phyloP scores from a whole-genome alignment of 1,139 yeast species.

The Debaryomyces fabryi region DNA sequence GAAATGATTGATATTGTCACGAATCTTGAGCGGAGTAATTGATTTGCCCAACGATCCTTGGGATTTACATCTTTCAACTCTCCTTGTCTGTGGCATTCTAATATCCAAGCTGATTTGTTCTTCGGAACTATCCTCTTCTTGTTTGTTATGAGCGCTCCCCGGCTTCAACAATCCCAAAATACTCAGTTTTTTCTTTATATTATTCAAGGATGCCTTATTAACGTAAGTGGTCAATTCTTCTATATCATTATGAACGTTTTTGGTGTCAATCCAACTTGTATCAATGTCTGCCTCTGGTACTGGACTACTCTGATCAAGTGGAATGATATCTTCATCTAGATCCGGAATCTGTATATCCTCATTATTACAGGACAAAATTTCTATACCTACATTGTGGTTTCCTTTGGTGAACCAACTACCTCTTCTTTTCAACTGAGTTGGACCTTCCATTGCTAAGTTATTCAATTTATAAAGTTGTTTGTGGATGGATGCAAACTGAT shows the following conservation, averaged over 20 bases:
- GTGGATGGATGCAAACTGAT: constrained; percentile 10
- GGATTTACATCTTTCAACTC: neutral
- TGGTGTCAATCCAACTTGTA: constrained; percentile 5
- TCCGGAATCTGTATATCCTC: neutral
- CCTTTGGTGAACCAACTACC: constrained; percentile 11
- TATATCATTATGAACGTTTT: constrained; percentile 3
- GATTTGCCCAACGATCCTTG: constrained; percentile 15
- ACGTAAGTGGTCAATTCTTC: neutral
- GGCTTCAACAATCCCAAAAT: neutral
- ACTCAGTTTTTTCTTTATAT: neutral
- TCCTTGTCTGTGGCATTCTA: neutral
- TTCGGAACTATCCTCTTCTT: neutral
- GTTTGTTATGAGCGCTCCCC: neutral
- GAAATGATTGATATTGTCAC: constrained; percentile 21
- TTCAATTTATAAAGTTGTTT: constrained; percentile 3
- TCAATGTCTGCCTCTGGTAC: constrained; percentile 6
- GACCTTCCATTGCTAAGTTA: constrained; percentile 3
- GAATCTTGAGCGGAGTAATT: constrained; percentile 22
- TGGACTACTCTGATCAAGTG: constrained; percentile 17
- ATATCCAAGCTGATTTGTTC: neutral
- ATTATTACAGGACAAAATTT: constrained; percentile 10
- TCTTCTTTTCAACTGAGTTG: constrained; percentile 5
- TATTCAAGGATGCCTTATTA: neutral
- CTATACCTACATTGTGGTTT: constrained; percentile 8
- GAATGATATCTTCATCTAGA: constrained; percentile 3